Evolutionary conservation across 768 basidiomycete species (phyloP).

Genomic region (Daedaleopsis sinensis): DNA sequence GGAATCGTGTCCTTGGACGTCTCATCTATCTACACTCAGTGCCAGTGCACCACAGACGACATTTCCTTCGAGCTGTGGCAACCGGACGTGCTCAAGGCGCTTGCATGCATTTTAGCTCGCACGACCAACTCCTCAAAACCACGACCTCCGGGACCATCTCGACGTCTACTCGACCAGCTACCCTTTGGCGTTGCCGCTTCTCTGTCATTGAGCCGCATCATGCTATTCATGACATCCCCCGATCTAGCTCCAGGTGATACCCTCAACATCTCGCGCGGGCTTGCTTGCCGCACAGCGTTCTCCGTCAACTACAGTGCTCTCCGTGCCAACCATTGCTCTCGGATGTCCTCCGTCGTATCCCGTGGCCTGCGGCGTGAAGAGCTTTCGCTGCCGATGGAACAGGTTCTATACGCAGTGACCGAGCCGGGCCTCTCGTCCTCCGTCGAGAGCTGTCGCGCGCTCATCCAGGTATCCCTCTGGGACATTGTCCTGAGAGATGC

Average conservation of each 20-base stretch:
- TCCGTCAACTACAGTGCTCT: conserved; percentile 61
- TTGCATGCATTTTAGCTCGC: conserved; percentile 50
- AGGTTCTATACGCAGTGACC: conserved; percentile 46
- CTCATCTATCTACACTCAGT: conserved; percentile 46
- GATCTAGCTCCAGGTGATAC: conserved; percentile 79
- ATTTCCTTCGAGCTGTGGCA: conserved; percentile 73
- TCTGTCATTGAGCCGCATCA: conserved; percentile 61
- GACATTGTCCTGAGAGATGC: conserved; percentile 61
- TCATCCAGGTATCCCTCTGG: conserved; percentile 48
- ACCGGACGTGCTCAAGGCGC: conserved; percentile 52
- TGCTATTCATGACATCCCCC: conserved; percentile 71
- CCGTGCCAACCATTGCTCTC: conserved; percentile 26
- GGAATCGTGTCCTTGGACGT: conserved; percentile 45
- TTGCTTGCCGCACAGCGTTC: conserved; percentile 57
- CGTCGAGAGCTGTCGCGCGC: conserved; percentile 39
- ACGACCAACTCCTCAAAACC: background rate
- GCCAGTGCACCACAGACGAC: conserved; percentile 56
- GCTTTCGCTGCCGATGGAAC: conserved; percentile 57
- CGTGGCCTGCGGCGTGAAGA: conserved; percentile 52
- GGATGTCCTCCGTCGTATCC: conserved; percentile 34
- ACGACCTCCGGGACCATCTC: conserved; percentile 7
- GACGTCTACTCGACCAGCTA: conserved; percentile 41
- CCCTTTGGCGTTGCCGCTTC: conserved; percentile 60
- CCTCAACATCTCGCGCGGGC: conserved; percentile 66
- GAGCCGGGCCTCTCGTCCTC: conserved; percentile 36